Percentiles rank a stretch among this genome's conserved stretches.
Conservation (phyloP, 2,329 filamentous ascomycete genomes). For the Davidsoniella virescens region DNA sequence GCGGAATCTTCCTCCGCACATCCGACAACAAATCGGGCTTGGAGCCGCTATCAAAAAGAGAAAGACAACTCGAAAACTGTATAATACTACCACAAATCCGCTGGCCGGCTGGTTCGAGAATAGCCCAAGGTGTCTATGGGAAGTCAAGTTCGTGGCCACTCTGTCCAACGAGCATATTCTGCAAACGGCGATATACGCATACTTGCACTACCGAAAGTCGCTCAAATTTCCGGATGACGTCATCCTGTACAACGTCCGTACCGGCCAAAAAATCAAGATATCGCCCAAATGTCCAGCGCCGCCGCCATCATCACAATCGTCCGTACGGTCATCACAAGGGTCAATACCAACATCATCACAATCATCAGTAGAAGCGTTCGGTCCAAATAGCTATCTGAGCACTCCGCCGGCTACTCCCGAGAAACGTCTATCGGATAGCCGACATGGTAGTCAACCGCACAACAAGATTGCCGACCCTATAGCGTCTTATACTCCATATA, state of each 20-base stretch:
- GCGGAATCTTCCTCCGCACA: too few relatives aligned
- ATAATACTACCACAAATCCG: neutral
- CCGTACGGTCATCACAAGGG: neutral
- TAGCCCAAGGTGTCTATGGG: slow-evolving; percentile 16
- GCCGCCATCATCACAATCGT: neutral
- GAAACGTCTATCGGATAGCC: neutral
- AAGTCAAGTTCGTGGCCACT: slow-evolving; percentile 19
- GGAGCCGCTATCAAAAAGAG: too few relatives aligned
- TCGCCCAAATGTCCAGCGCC: neutral
- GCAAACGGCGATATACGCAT: slow-evolving; percentile 18
- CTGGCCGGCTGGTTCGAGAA: neutral
- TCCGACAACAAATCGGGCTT: too few relatives aligned
- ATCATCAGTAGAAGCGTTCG: too few relatives aligned
- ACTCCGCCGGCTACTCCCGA: neutral
- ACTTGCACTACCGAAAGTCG: slow-evolving; percentile 13
- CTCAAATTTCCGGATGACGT: slow-evolving; percentile 13
- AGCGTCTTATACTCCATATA: neutral
- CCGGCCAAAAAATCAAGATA: slow-evolving; percentile 17
- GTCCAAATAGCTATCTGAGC: neutral
- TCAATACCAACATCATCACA: neutral
- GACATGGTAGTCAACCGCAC: too few relatives aligned
- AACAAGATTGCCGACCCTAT: neutral
- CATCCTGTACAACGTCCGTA: slow-evolving; percentile 18
- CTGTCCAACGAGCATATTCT: slow-evolving; percentile 17
- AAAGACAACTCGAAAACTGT: too few relatives aligned